Base-by-base conservation (phyloP, 306 rosid genomes). In the Quercus mongolica region DNA sequence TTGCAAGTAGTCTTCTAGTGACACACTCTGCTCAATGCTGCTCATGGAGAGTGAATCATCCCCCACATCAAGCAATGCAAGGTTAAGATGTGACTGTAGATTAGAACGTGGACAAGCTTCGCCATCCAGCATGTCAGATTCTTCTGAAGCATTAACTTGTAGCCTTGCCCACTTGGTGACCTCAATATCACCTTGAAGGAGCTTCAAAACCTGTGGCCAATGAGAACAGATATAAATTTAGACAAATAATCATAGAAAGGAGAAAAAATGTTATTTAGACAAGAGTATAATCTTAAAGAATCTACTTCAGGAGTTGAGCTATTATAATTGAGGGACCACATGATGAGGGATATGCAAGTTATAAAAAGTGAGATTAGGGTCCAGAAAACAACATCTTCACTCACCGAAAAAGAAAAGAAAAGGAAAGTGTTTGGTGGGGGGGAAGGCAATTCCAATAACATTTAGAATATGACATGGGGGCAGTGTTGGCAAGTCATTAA, bases 21-120 rank as follows among this genome's bases (percentile, higher is more conserved):
- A 88, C 73, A 93, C 86, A 62, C 84, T 84, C 21, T 91, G 99
- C 82, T 89, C 94, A 52, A 91, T 75, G 86, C 98, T 93, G 85
- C 92, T 88, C 80, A 89, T 76, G 83, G 99, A 93, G 89, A 87
- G 89, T n/a, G 94, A 89, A 85, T 96, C 97, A 78, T 93, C 97
- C 79, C 90, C 99, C 87, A 96, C 94, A 69, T 89, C 98, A 61
- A 89, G 97, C 77, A 96, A 88, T 63, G 99, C 99, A 44, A 96
- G 89, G 80, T 91, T 93, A 78, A 96, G 88, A 82, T 93, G 97
- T 44, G 97, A 93, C 85, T 85, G 97, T 63, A 93, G 80, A 76
- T 93, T 87, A 58, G 93, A 90, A 18, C 84, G 93, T 30, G 90
- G 86, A 71, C 88, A 93, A 19, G 82, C 76, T 77, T 93, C 93